phyloP scores from a whole-genome alignment of 768 basidiomycete species.

The Tulasnella sp. region DNA sequence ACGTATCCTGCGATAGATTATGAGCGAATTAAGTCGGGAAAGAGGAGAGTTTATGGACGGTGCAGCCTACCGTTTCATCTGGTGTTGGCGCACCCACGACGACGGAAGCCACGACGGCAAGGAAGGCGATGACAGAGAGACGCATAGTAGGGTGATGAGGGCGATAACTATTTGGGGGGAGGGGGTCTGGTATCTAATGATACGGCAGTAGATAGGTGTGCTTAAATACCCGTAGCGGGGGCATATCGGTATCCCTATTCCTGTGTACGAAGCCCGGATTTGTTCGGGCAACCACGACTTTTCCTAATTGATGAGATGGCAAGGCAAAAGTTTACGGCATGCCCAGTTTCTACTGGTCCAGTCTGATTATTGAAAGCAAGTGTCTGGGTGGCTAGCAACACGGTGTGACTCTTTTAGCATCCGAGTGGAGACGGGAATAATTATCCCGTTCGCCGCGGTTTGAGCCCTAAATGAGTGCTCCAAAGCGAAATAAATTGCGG shows the following conservation, averaged over 20 bases:
- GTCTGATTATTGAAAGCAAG: not conserved
- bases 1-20: not conserved
- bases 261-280: not conserved
- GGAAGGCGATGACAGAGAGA: not conserved
- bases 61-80: not conserved
- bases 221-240: not conserved
- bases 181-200: not conserved
- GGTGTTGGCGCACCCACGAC: not conserved
- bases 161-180: not conserved
- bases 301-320: too few species aligned
- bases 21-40: not conserved
- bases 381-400: not conserved
- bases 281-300: not conserved
- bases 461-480: not conserved
- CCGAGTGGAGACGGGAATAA: not conserved
- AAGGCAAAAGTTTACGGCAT: too few species aligned
- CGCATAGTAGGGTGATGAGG: not conserved
- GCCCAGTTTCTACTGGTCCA: not conserved
- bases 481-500: not conserved
- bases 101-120: not conserved
- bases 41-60: not conserved
- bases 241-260: not conserved
- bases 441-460: not conserved
- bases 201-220: not conserved
- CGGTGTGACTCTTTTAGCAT: not conserved